Base-by-base conservation (phyloP, 768 basidiomycete species). In the Brasilioporus rufonigricans region DNA sequence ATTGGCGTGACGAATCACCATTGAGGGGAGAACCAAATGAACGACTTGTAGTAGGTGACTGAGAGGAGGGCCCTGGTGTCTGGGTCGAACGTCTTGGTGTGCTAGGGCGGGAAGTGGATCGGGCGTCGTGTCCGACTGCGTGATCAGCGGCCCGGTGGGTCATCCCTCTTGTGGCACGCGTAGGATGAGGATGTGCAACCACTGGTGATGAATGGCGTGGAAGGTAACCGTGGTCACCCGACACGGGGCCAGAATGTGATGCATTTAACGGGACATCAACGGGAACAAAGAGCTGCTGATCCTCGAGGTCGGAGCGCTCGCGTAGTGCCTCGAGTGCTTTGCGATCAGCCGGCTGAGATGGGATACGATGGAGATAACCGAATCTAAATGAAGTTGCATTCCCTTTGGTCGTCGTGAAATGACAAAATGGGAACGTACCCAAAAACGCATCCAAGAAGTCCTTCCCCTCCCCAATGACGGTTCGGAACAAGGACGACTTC, bases 381-480 rank as follows among this genome's bases (percentile, higher is more conserved):
- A 90, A 96, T 2, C 93, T 94, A 57, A 32, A 39, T 44, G 46
- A 39, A 47, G 39, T 60, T 31, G 55, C 45, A 33, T 44, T 57
- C 39, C 39, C 50, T 27, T 41, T 49, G 26, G 29, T 16, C 39
- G 31, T 36, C 38, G 35, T 32, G 52, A 44, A 1, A 33, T 18
- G 48, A 26, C 18, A 29, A 29, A 29, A 41, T 40, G 24, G 31
- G 53, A 40, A 77, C 86, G 55, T 69, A 96, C 87, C 96, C 96
- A 44, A 98, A 97, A 27, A 98, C 89, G 63, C 95, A 98, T 39
- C 96, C 96, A 13, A 98, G 77, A 26, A 98, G 77, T 0, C 96
- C 95, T 68, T 95, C 95, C 7, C 96, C 96, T 43, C 96, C 96
- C 95, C 96, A 98, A 61, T 96, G 91, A 45, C 94, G 80, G 71